phyloP scores from a whole-genome alignment of 371 early-diverging fungal species.

The Choanephora cucurbitarum region DNA sequence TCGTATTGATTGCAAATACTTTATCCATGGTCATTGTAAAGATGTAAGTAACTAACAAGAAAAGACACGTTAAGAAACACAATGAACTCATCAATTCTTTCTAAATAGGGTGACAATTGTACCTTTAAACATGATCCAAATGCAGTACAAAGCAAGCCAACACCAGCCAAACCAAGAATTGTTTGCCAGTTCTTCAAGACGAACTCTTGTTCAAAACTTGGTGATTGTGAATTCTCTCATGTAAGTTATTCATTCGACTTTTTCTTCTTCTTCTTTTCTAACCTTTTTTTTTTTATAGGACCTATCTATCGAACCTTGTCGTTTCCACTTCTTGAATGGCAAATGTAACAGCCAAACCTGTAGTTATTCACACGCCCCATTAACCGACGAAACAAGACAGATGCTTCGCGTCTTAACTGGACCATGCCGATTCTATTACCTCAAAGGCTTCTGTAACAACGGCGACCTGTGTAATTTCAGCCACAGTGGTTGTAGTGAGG shows the following conservation, averaged over 20 bases:
- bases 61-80: not conserved
- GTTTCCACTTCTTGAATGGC: conserved; percentile 35
- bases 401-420: conserved; percentile 29
- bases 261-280: too few relatives aligned
- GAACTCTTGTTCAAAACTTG: conserved; percentile 26
- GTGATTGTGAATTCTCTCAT: conserved; percentile 34
- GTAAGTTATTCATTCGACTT: conserved; percentile 16
- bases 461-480: conserved; percentile 36
- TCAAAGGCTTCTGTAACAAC: conserved; percentile 39
- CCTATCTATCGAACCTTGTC: conserved; percentile 37
- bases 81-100: not conserved
- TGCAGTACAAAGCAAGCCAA: not conserved
- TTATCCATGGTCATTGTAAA: conserved; percentile 4
- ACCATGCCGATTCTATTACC: conserved; percentile 39
- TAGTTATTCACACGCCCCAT: conserved; percentile 35
- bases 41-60: conserved; percentile 4
- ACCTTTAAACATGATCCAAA: conserved; percentile 19
- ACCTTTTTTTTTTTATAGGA: conserved; percentile 26
- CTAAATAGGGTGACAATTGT: conserved; percentile 12
- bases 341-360: conserved; percentile 27
- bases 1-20: conserved; percentile 6
- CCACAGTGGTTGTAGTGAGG: conserved; percentile 15
- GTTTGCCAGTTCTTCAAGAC: conserved; percentile 36
- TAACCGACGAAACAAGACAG: conserved; percentile 8
- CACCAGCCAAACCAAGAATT: not conserved